phyloP scores from a whole-genome alignment of 805 yeast species.

The Candida nonsorbophila region DNA sequence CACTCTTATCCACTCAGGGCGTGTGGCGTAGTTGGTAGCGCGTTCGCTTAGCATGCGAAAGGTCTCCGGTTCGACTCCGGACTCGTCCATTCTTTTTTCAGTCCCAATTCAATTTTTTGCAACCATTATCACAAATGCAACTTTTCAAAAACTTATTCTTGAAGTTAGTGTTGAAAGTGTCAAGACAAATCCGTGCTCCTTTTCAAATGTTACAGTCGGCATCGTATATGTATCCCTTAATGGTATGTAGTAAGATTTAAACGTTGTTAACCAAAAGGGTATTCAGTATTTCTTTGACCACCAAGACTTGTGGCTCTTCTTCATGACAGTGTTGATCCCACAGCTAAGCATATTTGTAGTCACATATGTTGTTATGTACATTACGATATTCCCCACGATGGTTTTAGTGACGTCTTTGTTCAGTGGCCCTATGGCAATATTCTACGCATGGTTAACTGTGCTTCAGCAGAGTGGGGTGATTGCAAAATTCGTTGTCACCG shows the following conservation, averaged over 20 bases:
- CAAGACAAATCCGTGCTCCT: too few species aligned
- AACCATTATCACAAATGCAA: too few species aligned
- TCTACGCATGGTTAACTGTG: slow-evolving; percentile 41
- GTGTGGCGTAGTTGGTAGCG: slow-evolving; percentile 49
- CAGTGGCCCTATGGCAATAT: slow-evolving; percentile 47
- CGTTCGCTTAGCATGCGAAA: slow-evolving; percentile 47
- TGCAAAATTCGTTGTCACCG: slow-evolving; percentile 37
- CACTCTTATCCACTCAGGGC: too few species aligned
- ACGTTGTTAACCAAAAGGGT: slow-evolving; percentile 17
- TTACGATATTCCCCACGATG: slow-evolving; percentile 40
- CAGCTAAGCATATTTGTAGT: slow-evolving; percentile 34
- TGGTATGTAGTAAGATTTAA: too few species aligned
- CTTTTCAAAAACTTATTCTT: too few species aligned
- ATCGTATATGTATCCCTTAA: too few species aligned
- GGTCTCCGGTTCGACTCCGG: slow-evolving; percentile 45
- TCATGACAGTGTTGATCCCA: slow-evolving; percentile 41
- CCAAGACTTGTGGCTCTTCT: slow-evolving; percentile 43
- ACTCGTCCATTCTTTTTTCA: slow-evolving; percentile 38
- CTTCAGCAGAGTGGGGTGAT: slow-evolving; percentile 39
- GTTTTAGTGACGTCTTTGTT: slow-evolving; percentile 36
- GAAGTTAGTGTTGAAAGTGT: too few species aligned
- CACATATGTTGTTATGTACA: slow-evolving; percentile 29
- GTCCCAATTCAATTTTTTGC: too few species aligned
- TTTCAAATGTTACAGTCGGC: too few species aligned
- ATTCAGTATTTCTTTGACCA: slow-evolving; percentile 32